Percentiles rank a stretch among this genome's conserved stretches.
These are phyloP conservation scores for Umbilicus rupestris DNA, from an alignment of 164 flowering plant species.

Conservation along the genomic window DNA sequence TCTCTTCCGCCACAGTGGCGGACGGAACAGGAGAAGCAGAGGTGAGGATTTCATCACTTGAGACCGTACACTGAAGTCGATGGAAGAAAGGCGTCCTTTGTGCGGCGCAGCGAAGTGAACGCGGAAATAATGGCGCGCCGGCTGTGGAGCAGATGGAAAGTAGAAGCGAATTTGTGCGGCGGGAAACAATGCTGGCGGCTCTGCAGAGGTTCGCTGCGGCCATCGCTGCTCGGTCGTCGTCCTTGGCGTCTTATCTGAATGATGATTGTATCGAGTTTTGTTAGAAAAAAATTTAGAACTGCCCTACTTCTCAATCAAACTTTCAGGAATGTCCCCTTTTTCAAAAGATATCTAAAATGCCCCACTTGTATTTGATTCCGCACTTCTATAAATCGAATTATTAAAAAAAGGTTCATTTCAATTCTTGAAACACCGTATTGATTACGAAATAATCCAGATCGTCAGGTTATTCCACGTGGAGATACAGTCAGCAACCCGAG, in stretches of 20 bases:
- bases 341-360: no score
- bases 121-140: not conserved
- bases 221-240: constrained; percentile 1
- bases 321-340: no score
- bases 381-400: no score
- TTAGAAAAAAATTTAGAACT: no score
- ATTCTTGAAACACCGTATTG: no score
- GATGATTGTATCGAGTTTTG: not conserved
- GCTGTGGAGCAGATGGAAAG: not conserved
- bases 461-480: no score
- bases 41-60: not conserved
- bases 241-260: constrained; percentile 2
- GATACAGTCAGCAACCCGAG: no score
- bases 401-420: no score
- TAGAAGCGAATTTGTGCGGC: not conserved
- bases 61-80: not conserved
- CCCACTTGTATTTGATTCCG: no score
- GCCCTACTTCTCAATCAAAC: no score
- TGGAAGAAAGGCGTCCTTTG: not conserved
- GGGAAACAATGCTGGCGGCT: not conserved
- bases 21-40: constrained; percentile 1
- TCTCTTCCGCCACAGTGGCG: not conserved
- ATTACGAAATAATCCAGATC: no score
- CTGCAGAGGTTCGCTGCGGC: constrained; percentile 2
- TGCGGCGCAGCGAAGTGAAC: not conserved